These are phyloP conservation scores for Yarrowia sp. DNA, from an alignment of 805 yeast genomes.

Conservation along the genomic window DNA sequence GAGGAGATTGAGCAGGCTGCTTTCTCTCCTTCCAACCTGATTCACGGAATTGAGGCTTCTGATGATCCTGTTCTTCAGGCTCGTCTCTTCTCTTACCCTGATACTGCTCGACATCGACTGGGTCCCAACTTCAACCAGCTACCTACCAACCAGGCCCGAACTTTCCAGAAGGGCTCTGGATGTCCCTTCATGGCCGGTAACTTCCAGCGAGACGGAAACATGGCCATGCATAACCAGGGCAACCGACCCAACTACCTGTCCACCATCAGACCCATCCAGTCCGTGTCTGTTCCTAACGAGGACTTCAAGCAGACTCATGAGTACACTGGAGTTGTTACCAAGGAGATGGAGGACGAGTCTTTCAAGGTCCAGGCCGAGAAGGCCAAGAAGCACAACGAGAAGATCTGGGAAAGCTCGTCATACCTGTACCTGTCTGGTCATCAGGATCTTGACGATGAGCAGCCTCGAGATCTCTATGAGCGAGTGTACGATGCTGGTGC, in stretches of 20 bases:
- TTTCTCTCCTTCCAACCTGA: conserved; percentile 80
- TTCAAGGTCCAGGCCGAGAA: background rate
- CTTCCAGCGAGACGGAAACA: conserved; percentile 23
- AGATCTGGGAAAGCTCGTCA: conserved; percentile 24
- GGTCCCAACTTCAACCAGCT: conserved; percentile 74
- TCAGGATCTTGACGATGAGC: conserved; percentile 13
- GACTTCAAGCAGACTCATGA: conserved; percentile 15
- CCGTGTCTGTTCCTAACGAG: conserved; percentile 12
- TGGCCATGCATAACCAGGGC: conserved; percentile 9
- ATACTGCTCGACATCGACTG: conserved; percentile 80
- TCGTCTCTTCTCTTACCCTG: conserved; percentile 78
- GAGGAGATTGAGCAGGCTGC: conserved; percentile 88
- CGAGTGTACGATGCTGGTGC: conserved; percentile 9
- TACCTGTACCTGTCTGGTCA: conserved; percentile 18
- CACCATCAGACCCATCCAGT: conserved; percentile 16
- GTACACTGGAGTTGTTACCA: conserved; percentile 14
- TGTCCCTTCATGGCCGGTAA: conserved; percentile 21
- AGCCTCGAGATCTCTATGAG: conserved; percentile 23
- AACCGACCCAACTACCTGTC: conserved; percentile 23
- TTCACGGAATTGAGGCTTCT: conserved; percentile 77
- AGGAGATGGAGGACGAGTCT: conserved; percentile 20
- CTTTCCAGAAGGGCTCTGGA: conserved; percentile 9
- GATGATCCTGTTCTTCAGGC: conserved; percentile 84
- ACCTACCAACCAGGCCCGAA: conserved; percentile 58
- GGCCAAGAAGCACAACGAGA: conserved; percentile 14